Conservation (phyloP, 148 eudicot species). For the Mesembryanthemum crystallinum region DNA sequence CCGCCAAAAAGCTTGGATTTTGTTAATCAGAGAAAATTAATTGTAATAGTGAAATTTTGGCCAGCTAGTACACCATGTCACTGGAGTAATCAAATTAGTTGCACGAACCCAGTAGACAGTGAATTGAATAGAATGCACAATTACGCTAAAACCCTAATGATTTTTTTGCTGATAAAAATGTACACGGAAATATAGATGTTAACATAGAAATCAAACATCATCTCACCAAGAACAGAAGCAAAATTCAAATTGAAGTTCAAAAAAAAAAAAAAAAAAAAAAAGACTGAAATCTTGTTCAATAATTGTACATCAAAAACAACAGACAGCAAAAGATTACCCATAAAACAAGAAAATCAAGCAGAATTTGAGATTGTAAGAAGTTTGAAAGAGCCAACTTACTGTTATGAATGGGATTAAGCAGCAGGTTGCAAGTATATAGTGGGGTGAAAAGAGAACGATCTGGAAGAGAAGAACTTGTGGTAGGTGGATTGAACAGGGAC, state of each 20-base stretch:
- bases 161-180: neutral
- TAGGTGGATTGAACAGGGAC: conserved; percentile 10
- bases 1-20: neutral
- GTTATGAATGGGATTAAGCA: neutral
- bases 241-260: neutral
- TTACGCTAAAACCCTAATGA: neutral
- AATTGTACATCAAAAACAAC: neutral
- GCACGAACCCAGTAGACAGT: neutral
- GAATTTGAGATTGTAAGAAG: neutral
- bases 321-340: neutral
- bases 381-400: conserved; percentile 2
- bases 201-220: conserved; percentile 7
- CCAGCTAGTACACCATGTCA: neutral
- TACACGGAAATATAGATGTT: neutral
- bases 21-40: neutral
- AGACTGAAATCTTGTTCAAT: neutral
- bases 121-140: neutral
- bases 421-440: neutral
- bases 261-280: neutral
- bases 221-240: neutral
- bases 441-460: conserved; percentile 3
- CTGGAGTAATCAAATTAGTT: neutral
- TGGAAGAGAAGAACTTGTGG: conserved; percentile 23
- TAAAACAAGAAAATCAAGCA: neutral
- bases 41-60: neutral